A percentile compares a stretch with the other conserved stretches of the same genome.
These are phyloP conservation scores for Suhomyces kilbournensis DNA, from an alignment of 805 yeast genomes.

Conservation along the genomic window DNA sequence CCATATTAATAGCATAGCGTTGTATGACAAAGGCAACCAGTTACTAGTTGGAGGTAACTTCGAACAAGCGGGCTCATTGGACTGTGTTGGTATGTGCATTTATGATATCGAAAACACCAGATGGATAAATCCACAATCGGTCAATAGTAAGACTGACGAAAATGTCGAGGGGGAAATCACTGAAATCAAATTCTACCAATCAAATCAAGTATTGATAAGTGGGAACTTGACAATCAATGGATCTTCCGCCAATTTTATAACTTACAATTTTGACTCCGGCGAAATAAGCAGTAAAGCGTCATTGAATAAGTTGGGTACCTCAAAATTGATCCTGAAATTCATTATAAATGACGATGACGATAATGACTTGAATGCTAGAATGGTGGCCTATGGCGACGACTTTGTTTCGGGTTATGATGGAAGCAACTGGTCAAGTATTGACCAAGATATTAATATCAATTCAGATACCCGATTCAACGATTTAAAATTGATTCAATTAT, in stretches of 20 bases:
- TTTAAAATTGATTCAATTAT: conserved; percentile 40
- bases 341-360: conserved; percentile 42
- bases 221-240: conserved; percentile 51
- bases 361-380: conserved; percentile 38
- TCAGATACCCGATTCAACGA: conserved; percentile 42
- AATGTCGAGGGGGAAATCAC: conserved; percentile 50
- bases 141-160: conserved; percentile 15
- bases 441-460: conserved; percentile 24
- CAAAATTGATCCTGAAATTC: conserved; percentile 33
- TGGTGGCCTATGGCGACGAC: conserved; percentile 32
- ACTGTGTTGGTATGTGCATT: conserved; percentile 65
- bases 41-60: conserved; percentile 76
- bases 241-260: conserved; percentile 42
- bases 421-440: conserved; percentile 46
- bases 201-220: conserved; percentile 38
- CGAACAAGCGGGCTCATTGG: conserved; percentile 50
- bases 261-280: conserved; percentile 50
- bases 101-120: conserved; percentile 52
- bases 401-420: conserved; percentile 46
- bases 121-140: conserved; percentile 49
- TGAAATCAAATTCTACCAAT: conserved; percentile 46
- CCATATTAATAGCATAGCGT: conserved; percentile 33
- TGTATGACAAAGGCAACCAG: conserved; percentile 27
- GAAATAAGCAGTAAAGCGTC: conserved; percentile 16
- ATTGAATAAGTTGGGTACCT: conserved; percentile 19